Base-by-base conservation (phyloP, 805 yeast species). In the Metschnikowia lachancei region DNA sequence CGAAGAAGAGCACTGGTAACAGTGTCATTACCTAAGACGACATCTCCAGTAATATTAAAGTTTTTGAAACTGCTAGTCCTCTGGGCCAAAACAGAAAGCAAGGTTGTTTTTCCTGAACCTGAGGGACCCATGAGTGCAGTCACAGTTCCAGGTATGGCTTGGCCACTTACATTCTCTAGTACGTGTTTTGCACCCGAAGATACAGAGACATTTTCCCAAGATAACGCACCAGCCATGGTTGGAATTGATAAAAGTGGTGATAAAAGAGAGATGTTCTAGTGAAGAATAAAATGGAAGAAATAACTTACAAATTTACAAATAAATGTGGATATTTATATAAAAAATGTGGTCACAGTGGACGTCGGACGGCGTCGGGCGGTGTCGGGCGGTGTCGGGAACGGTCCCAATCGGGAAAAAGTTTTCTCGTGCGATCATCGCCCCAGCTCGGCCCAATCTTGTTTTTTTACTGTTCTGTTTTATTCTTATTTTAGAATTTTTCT, bases 51-150 rank as follows among this genome's bases (percentile, higher is more conserved):
- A 46, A 75, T 69, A 2, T 48, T 49, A 49, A 80, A 62, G 10
- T 70, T 71, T 28, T 70, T 62, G 13, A 74, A 66, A 7, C 67
- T 61, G 43, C 59, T 65, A 14, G 74, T 68, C 50, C 84, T 63
- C 36, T 79, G 75, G 0, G 87, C 80, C 39, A 84, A 61, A 0
- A 80, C 78, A 57, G 88, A 88, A 17, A 88, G 67, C 41, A 88
- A 60, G 0, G 95, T 86, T 0, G 96, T 88, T 58, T 88, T 88
- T 3, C 95, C 96, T 3, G 89, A 81, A 0, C 96, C 96, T 0
- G 91, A 83, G 0, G 95, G 92, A 2, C 96, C 96, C 69, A 89
- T 76, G 12, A 88, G 84, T 4, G 95, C 95, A 62, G 87, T 74
- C 24, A 89, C 45, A 13, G 50, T 43, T 2, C 53, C 50, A 1